phyloP scores from a whole-genome alignment of 176 grass and related monocot genomes.

The Musa troglodytarum region DNA sequence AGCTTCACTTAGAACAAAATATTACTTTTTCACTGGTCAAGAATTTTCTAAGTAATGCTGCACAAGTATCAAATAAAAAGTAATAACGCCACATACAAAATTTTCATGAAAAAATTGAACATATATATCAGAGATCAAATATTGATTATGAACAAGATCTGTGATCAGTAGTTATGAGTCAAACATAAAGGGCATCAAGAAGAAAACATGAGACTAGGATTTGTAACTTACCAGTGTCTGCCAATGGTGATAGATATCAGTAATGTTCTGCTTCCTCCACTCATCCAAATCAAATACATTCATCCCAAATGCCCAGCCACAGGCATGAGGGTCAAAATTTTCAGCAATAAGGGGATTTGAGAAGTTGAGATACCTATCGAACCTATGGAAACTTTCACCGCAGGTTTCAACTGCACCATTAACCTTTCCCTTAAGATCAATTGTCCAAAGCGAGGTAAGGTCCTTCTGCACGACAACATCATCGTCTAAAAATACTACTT shows the following conservation, averaged over 20 bases:
- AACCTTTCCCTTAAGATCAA: conserved; percentile 83
- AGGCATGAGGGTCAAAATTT: conserved; percentile 67
- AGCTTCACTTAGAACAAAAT: neutral
- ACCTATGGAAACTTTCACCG: conserved; percentile 70
- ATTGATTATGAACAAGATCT: neutral
- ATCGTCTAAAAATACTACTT: conserved; percentile 86
- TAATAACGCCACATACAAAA: neutral
- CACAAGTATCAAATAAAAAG: neutral
- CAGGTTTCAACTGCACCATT: conserved; percentile 91
- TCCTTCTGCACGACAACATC: conserved; percentile 80
- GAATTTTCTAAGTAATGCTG: neutral
- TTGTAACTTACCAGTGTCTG: conserved; percentile 48
- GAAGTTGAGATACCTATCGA: conserved; percentile 86
- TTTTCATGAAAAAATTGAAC: neutral
- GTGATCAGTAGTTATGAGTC: neutral
- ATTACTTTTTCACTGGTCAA: neutral
- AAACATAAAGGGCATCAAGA: neutral
- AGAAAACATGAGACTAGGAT: neutral
- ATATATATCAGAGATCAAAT: neutral
- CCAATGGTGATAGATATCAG: conserved; percentile 72
- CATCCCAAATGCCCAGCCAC: conserved; percentile 90
- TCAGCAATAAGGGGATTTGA: conserved; percentile 77
- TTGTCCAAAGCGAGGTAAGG: conserved; percentile 51
- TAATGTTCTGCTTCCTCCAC: conserved; percentile 95
- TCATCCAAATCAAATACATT: conserved; percentile 89